Evolutionary conservation across 495 filamentous ascomycete genomes (phyloP), one percentile per base, ranked within the genome.

Genomic region (Cladorrhinum samala): DNA sequence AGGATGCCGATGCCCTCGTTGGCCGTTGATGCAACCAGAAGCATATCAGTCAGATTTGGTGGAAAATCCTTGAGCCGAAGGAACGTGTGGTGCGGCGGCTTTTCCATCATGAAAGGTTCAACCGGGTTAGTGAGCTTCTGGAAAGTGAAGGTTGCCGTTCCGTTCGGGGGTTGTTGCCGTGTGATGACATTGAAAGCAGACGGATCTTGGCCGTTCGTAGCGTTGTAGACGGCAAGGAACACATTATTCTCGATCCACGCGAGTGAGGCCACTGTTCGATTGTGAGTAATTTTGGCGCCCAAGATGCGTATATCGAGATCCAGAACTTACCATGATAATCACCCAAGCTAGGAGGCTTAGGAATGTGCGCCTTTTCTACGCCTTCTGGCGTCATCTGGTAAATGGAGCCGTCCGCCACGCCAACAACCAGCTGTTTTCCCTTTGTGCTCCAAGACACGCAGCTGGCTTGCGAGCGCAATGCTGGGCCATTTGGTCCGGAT

Each of bases 391-490:
- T 89, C 82, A 96, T 84, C 63, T 96, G 92, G 53, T 79, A 83
- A 36, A 84, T 82, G 18, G 83, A 83, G 46, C 92, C 93, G 68
- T 96, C 82, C 16, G 76, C 84, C 58, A 94, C 78, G 24, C 94
- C 94, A 57, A 90, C 94, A 5, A 96, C 79, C 19, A 99, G 74
- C 65, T 96, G 91, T 65, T 95, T 97, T 39, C 94, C 94, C 59
- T 83, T 88, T 47, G 81, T 84, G 64, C 92, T 97, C 94, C 94
- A 99, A 38, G 87, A 83, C 2, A 91, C 81, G 64, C 86, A 92
- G 62, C 86, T 91, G 11, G 95, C 91, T 23, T 85, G 83, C 23
- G 80, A 71, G 54, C 83, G 86, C 53, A 95, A 67, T 0, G 85
- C 69, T 38, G 78, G 80, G 2, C 91, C 87, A 56, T 80, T 84